phyloP scores from a whole-genome alignment of 257 asterid genomes.

The Solanum chiquidenum region DNA sequence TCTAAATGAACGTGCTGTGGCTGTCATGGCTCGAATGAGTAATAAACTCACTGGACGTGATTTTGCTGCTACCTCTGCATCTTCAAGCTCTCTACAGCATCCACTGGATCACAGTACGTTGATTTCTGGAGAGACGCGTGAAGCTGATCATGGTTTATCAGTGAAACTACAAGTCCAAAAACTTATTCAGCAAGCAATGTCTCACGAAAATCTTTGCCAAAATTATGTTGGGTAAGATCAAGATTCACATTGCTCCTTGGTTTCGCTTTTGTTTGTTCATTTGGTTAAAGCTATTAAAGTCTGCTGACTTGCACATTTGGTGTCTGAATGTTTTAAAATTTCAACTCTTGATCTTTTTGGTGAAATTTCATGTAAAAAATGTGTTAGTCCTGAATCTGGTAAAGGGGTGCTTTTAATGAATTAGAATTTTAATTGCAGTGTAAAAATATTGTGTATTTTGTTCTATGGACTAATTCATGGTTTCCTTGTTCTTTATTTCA shows the following conservation, averaged over 20 bases:
- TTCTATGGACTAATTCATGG: background rate
- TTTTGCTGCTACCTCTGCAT: constrained; percentile 49
- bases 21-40: constrained; percentile 98
- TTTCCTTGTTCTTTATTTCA: constrained; percentile 19
- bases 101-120: constrained; percentile 54
- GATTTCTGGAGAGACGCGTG: constrained; percentile 63
- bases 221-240: constrained; percentile 85
- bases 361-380: background rate
- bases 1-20: constrained; percentile 87
- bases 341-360: background rate
- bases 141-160: constrained; percentile 89
- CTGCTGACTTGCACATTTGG: background rate
- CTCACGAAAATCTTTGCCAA: constrained; percentile 90
- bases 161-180: constrained; percentile 91
- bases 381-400: background rate
- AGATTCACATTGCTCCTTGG: background rate
- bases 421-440: background rate
- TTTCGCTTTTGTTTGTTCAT: background rate
- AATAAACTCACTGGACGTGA: constrained; percentile 96
- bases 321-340: background rate
- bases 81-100: constrained; percentile 52
- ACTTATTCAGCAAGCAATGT: constrained; percentile 88
- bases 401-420: background rate
- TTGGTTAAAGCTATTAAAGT: background rate
- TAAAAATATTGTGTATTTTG: background rate